Evolutionary conservation across 202 grass and related monocot species (phyloP).

Genomic region (Eragrostis tef): DNA sequence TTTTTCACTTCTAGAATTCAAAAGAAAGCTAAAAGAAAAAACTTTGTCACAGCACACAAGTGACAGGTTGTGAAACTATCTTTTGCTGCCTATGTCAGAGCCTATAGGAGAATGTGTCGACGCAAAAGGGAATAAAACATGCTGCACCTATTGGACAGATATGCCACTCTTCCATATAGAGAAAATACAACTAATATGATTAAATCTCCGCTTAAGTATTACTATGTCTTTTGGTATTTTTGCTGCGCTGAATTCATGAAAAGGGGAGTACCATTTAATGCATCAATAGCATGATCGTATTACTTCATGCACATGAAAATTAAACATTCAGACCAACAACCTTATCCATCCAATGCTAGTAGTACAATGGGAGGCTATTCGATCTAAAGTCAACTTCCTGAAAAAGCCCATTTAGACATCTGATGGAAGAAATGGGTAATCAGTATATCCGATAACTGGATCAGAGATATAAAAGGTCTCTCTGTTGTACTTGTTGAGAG

Average conservation of each 20-base stretch:
- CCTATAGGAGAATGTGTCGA: conserved; percentile 4
- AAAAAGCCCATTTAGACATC: conserved; percentile 36
- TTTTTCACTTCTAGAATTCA: conserved; percentile 2
- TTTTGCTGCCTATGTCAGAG: background rate
- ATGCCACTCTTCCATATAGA: background rate
- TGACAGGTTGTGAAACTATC: conserved; percentile 15
- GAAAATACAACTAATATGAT: background rate
- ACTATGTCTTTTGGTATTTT: background rate
- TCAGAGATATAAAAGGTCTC: conserved; percentile 68
- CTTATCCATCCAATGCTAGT: conserved; percentile 32
- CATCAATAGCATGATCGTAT: background rate
- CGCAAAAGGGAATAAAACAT: background rate
- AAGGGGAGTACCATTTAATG: background rate
- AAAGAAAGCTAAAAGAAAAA: background rate
- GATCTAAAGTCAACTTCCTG: background rate
- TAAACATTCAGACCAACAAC: conserved; percentile 22
- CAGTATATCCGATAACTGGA: conserved; percentile 73
- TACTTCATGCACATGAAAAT: conserved; percentile 33
- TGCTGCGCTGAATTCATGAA: background rate
- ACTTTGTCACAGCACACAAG: background rate
- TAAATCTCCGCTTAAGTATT: background rate
- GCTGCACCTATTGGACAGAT: background rate
- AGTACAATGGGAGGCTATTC: conserved; percentile 13
- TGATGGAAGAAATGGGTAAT: conserved; percentile 70
- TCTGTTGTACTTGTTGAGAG: conserved; percentile 75